Base-by-base conservation (phyloP, 768 basidiomycete genomes). In the Vararia minispora region DNA sequence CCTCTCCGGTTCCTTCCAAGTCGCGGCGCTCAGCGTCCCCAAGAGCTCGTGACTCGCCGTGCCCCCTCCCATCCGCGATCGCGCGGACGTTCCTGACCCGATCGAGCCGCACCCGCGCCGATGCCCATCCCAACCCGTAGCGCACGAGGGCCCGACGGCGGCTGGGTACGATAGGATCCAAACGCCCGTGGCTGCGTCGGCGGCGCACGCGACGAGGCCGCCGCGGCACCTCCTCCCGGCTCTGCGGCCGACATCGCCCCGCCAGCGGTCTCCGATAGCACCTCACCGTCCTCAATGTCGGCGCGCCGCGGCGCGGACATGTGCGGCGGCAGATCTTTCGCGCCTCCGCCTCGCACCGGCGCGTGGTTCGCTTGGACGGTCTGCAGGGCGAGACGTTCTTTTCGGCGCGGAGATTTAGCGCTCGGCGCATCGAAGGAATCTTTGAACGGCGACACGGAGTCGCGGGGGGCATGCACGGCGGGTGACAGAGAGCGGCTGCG, bases 161-260 rank as follows among this genome's bases (percentile, higher is more conserved):
- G 37, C 27, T 44, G 47, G 11, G 23, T 21, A 26, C 28, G 18
- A n/a, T 16, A 14, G 17, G 20, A 12, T 10, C 11, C 7, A 25
- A 47, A 47, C 2, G 46, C 41, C 9, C 47, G 45, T n/a, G 47
- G 47, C 16, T 46, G 47, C 3, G 47, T 47, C 8, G 47, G 47
- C 1, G 38, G 35, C 1, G 30, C 13, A 39, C 23, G 20, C 3
- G 37, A 30, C 13, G 29, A 11, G 27, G n/a, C n/a, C 43, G 37
- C 28, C n/a, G n/a, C n/a, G n/a, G n/a, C n/a, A n/a, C n/a, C n/a
- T n/a, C n/a, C n/a, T n/a, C n/a, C n/a, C n/a, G n/a, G n/a, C n/a
- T n/a, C n/a, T n/a, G n/a, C n/a, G n/a, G n/a, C n/a, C n/a, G n/a
- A n/a, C n/a, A n/a, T n/a, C n/a, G n/a, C n/a, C n/a, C n/a, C n/a